Evolutionary conservation across 805 yeast genomes (phyloP).

Genomic region (Ogataea trehaloabstinens): DNA sequence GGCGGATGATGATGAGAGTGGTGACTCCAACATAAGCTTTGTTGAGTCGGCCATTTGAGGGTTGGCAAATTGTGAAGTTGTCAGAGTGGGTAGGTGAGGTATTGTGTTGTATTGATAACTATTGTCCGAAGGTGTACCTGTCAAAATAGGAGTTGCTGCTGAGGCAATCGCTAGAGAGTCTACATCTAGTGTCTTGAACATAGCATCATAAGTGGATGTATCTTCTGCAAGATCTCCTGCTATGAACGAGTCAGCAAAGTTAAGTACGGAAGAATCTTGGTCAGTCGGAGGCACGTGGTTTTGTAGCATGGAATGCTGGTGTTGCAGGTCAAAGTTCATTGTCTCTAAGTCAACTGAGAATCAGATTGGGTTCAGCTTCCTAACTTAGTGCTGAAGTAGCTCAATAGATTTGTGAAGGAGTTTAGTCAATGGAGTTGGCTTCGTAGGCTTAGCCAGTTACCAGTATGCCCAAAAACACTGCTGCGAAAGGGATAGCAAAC

Average conservation of each 20-base stretch:
- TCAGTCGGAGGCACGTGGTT: background rate
- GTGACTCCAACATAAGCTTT: slow-evolving; percentile 13
- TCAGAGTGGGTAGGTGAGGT: background rate
- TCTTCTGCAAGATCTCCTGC: slow-evolving; percentile 1
- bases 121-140: background rate
- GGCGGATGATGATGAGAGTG: slow-evolving; percentile 19
- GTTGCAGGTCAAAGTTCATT: background rate
- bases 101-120: background rate
- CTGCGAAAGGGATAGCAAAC: background rate
- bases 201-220: background rate
- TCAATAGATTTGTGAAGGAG: no score
- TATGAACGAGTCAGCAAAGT: slow-evolving; percentile 1
- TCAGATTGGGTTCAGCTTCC: background rate
- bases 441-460: no score
- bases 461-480: no score
- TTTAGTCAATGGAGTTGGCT: no score
- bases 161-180: background rate
- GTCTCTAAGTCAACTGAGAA: background rate
- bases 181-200: background rate
- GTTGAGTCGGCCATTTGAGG: background rate
- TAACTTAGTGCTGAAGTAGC: no score
- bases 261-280: background rate
- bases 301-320: background rate
- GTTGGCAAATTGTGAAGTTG: slow-evolving; percentile 1
- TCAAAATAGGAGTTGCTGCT: background rate